These are phyloP conservation scores for Daldinia sp. DNA, from an alignment of 2,329 filamentous ascomycete species.

Conservation along the genomic window DNA sequence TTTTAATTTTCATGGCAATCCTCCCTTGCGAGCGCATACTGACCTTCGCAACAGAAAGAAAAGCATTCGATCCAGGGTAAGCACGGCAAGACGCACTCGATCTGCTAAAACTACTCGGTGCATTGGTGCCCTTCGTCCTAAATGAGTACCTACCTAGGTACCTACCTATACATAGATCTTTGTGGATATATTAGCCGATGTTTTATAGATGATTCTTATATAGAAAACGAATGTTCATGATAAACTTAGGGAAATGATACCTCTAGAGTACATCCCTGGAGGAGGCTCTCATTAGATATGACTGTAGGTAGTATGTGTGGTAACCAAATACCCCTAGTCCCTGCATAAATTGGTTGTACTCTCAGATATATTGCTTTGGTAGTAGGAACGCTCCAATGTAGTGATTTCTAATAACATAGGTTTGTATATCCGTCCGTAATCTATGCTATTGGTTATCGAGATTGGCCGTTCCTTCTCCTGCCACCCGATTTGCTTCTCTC, in stretches of 20 bases:
- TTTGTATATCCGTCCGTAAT: neutral
- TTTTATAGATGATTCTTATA: slow-evolving; percentile 5
- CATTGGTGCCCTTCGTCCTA: neutral
- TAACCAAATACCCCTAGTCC: too few species aligned
- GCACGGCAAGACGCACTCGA: slow-evolving; percentile 86
- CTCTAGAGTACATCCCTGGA: neutral
- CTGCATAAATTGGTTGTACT: too few species aligned
- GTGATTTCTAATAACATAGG: too few species aligned
- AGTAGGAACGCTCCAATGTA: too few species aligned
- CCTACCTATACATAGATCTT: slow-evolving; percentile 18
- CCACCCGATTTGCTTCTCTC: slow-evolving; percentile 86
- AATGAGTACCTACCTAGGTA: too few species aligned
- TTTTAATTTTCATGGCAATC: neutral
- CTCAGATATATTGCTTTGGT: too few species aligned
- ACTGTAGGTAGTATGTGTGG: neutral
- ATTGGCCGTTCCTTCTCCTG: slow-evolving; percentile 72
- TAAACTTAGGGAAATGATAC: neutral
- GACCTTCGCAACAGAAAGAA: slow-evolving; percentile 64
- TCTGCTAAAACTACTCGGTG: slow-evolving; percentile 67
- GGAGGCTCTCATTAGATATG: neutral
- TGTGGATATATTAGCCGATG: neutral
- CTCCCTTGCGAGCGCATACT: neutral
- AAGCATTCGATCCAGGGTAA: slow-evolving; percentile 89
- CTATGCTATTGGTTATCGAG: slow-evolving; percentile 24
- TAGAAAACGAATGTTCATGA: neutral